Evolutionary conservation across 805 yeast species (phyloP), one percentile per base, ranked within the genome.

Genomic region (Pichia pseudocactophila): DNA sequence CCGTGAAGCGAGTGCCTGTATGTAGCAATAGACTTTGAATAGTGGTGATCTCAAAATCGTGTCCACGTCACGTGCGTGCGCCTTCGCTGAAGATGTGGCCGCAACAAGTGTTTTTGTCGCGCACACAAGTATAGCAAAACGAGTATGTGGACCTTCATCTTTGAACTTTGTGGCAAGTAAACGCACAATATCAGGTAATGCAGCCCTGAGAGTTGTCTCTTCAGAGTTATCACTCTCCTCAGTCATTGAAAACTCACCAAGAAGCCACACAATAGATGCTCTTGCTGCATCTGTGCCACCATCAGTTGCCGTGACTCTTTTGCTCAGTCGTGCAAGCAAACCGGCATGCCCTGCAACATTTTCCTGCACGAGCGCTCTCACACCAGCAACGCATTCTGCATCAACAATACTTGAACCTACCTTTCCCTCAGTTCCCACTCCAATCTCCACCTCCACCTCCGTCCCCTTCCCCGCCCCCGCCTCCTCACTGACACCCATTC

Each of bases 261-360:
- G 73, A 9, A 90, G 69, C 97, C 97, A 92, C 7, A 90, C 70
- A 10, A 89, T 79, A 37, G 90, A 82, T 1, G 95, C 87, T 50
- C 79, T 76, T 0, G 97, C 94, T 15, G 51, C 45, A 16, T 56
- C 15, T 28, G 31, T 12, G 11, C 15, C 15, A 28, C 25, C 25
- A 22, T 8, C 8, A 22, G 7, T 22, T 22, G 5, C 25, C 5
- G 7, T 22, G 8, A 22, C 25, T 22, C 25, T 22, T 8, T 22
- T 22, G 8, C 25, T 22, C 8, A 28, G 5, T 28, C 13, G 13
- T 28, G 31, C 13, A 28, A 28, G 31, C 38, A 54, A 57, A 4
- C 61, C 58, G 9, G 55, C 48, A 15, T 86, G 63, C 41, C 72
- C 70, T 26, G 76, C 68, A 12, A 82, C 71, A 2, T 81, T 73